A percentile compares a stretch with the other conserved stretches of the same genome.
Evolutionary conservation across 2,329 filamentous ascomycete genomes (phyloP).

Genomic region (Beauveria bassiana): DNA sequence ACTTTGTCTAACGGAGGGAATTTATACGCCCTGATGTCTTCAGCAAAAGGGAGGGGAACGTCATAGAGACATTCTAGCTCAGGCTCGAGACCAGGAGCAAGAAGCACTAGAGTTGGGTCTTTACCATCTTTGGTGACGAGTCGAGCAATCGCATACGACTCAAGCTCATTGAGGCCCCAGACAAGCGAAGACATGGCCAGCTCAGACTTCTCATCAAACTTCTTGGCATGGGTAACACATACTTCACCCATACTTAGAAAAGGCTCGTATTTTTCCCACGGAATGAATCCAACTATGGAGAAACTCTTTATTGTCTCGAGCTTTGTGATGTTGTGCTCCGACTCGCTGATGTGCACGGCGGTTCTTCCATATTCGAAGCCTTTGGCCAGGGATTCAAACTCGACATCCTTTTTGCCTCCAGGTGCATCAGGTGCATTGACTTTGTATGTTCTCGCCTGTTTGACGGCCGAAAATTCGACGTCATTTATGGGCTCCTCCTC

Average conservation of each 20-base stretch:
- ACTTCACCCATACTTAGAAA: conserved; percentile 80
- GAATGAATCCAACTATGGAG: conserved; percentile 81
- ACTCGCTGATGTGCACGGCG: conserved; percentile 79
- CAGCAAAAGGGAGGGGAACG: conserved; percentile 82
- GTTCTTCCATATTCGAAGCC: conserved; percentile 92
- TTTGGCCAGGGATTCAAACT: conserved; percentile 77
- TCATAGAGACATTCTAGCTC: conserved; percentile 84
- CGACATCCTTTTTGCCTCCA: conserved; percentile 74
- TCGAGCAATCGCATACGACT: conserved; percentile 78
- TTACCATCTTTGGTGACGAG: conserved; percentile 79
- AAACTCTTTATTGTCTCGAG: conserved; percentile 69
- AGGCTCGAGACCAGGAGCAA: conserved; percentile 71
- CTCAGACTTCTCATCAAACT: conserved; percentile 70
- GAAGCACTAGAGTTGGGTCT: conserved; percentile 65
- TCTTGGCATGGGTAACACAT: conserved; percentile 69
- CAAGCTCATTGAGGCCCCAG: conserved; percentile 76
- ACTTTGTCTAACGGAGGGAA: conserved; percentile 88
- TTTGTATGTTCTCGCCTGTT: conserved; percentile 70
- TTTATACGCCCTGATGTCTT: conserved; percentile 83
- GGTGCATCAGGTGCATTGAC: conserved; percentile 66
- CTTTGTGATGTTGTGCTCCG: conserved; percentile 82
- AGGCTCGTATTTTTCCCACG: conserved; percentile 67
- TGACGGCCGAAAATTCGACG: conserved; percentile 60
- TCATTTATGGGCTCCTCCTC: conserved; percentile 41
- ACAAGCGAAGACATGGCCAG: conserved; percentile 85